Evolutionary conservation across 2,329 filamentous ascomycete species (phyloP).

Genomic region (Curvularia verruculosa): DNA sequence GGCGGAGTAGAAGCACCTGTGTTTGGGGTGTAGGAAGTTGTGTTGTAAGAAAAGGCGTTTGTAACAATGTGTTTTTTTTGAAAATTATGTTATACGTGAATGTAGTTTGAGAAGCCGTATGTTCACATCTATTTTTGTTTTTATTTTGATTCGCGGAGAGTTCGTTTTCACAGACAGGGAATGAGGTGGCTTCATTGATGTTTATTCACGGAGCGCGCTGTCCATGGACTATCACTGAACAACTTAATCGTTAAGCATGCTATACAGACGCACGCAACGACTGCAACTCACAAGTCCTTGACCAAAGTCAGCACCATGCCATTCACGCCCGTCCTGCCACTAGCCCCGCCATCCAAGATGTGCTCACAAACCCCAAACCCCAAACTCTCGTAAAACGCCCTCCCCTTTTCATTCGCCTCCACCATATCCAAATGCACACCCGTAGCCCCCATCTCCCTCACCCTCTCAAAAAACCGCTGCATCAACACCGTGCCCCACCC

Average conservation of each 20-base stretch:
- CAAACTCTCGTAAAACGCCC: slow-evolving; percentile 37
- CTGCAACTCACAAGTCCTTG: slow-evolving; percentile 25
- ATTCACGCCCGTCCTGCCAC: slow-evolving; percentile 32
- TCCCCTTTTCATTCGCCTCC: slow-evolving; percentile 36
- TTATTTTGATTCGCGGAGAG: too few relatives aligned
- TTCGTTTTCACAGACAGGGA: not conserved
- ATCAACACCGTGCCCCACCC: slow-evolving; percentile 43
- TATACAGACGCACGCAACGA: too few relatives aligned
- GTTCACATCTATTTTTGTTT: not conserved
- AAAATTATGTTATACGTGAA: too few relatives aligned
- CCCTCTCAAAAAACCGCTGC: slow-evolving; percentile 27
- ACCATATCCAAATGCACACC: slow-evolving; percentile 49
- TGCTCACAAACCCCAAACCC: slow-evolving; percentile 32
- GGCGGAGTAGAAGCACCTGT: too few relatives aligned
- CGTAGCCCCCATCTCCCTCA: slow-evolving; percentile 29
- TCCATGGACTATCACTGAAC: not conserved
- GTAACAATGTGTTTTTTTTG: too few relatives aligned
- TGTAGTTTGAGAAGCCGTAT: too few relatives aligned
- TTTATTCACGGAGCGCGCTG: not conserved
- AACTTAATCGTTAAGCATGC: too few relatives aligned
- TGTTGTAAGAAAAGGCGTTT: too few relatives aligned
- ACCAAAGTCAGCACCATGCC: slow-evolving; percentile 35
- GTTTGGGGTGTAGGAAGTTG: too few relatives aligned
- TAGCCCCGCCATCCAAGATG: slow-evolving; percentile 37
- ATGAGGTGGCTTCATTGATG: not conserved